These are phyloP conservation scores for Abrus pulchellus DNA, from an alignment of 306 rosid species.

Conservation along the genomic window DNA sequence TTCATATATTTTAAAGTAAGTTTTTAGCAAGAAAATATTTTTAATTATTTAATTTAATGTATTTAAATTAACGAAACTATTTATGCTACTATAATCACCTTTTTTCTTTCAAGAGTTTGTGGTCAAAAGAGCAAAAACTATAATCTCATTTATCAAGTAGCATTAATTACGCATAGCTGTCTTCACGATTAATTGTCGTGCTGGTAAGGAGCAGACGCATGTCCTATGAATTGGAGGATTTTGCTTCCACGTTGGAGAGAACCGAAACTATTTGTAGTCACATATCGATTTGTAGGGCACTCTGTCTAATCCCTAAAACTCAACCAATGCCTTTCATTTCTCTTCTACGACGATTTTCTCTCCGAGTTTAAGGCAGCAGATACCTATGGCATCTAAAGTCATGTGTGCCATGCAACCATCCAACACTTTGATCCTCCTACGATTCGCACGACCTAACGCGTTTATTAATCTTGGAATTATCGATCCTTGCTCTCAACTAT, in stretches of 20 bases:
- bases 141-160: too few species aligned
- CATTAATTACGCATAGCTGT: background rate
- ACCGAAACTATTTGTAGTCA: background rate
- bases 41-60: too few species aligned
- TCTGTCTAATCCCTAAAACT: background rate
- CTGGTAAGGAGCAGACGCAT: background rate
- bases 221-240: background rate
- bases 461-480: too few species aligned
- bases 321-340: background rate
- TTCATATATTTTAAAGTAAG: too few species aligned
- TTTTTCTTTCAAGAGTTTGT: too few species aligned
- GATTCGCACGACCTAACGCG: background rate
- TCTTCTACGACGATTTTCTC: background rate
- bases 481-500: too few species aligned
- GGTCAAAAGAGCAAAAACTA: too few species aligned
- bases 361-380: background rate
- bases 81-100: too few species aligned
- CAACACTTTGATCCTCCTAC: too few species aligned
- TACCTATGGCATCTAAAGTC: background rate
- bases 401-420: background rate
- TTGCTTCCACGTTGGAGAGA: background rate
- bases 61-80: too few species aligned
- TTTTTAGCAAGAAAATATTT: too few species aligned
- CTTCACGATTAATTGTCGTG: background rate
- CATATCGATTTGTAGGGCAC: background rate